Conservation (phyloP, 306 rosid species). For the Lotus japonicus region DNA sequence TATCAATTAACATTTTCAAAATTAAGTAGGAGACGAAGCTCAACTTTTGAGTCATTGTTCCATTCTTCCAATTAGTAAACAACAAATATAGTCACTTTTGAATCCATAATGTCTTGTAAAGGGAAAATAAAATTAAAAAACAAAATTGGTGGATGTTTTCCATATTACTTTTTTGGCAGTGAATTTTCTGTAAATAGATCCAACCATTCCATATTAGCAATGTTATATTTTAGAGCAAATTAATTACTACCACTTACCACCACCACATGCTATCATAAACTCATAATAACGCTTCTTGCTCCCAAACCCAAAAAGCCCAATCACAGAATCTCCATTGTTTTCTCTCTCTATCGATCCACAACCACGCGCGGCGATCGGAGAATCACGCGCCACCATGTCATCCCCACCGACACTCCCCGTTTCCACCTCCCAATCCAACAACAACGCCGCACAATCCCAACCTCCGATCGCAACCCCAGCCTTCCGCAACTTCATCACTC, state of each 20-base stretch:
- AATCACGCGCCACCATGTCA: constrained; percentile 56
- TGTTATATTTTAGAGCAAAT: not conserved
- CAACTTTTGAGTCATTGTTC: too few species aligned
- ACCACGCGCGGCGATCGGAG: constrained; percentile 31
- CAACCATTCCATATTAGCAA: constrained; percentile 1
- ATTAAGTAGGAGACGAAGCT: too few species aligned
- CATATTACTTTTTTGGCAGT: not conserved
- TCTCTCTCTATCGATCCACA: not conserved
- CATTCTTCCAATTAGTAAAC: too few species aligned
- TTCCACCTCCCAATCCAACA: constrained; percentile 42
- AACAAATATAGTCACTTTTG: too few species aligned
- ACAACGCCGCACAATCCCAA: constrained; percentile 32
- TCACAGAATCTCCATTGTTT: constrained; percentile 19
- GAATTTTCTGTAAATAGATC: not conserved
- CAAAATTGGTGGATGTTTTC: not conserved
- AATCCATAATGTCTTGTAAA: too few species aligned
- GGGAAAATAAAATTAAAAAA: too few species aligned
- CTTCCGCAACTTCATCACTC: constrained; percentile 74
- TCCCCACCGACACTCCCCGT: constrained; percentile 76
- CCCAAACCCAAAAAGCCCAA: constrained; percentile 5
- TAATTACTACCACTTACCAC: too few species aligned
- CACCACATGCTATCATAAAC: not conserved
- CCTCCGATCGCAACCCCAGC: constrained; percentile 77
- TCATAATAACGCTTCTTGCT: not conserved
- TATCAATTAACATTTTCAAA: too few species aligned